Evolutionary conservation across 768 basidiomycete species (phyloP), one percentile per base, ranked within the genome.

Genomic region (Boletus reticuloceps): DNA sequence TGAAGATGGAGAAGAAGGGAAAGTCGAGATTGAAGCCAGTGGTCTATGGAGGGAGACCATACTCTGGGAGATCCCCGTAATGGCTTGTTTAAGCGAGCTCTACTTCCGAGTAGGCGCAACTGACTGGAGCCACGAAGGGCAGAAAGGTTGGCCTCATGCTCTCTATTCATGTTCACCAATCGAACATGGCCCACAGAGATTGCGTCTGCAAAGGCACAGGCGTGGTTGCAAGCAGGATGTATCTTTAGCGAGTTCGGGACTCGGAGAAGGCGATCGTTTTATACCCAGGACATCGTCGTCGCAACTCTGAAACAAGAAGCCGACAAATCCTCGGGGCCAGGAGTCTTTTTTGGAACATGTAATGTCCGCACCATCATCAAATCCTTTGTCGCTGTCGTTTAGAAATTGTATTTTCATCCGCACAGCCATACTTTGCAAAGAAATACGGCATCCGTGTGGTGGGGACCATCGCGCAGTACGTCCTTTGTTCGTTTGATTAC

Each of bases 11-110:
- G 69, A 75, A 50, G 65, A 69, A 53, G 95, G 94, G 5, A 69
- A 73, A 36, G 72, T 95, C 36, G 83, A 91, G 62, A 88, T 99
- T 50, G 83, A 85, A 58, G 81, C 83, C 6, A 64, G 64, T 29
- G 94, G 92, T 8, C 79, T 78, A 6, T 95, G 93, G 93, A 72
- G 73, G 0, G 91, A 94, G 60, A 81, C 90, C 8, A 96, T 98
- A 54, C 75, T 97, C 27, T 99, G 96, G 86, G 97, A 98, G 74
- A 94, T 98, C 1, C 95, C 94, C 1, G 75, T 98, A 48, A 94
- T 98, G 93, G 86, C 94, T 14, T 85, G 85, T 58, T 75, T 99
- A 48, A 93, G 91, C 64, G 94, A 99, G 69, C 83, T 85, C 19
- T 96, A 92, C 73, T 99, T 96, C 73, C 78, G 73, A 19, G 78